phyloP scores from a whole-genome alignment of 441 rosid species.

The Geranium incanum region DNA sequence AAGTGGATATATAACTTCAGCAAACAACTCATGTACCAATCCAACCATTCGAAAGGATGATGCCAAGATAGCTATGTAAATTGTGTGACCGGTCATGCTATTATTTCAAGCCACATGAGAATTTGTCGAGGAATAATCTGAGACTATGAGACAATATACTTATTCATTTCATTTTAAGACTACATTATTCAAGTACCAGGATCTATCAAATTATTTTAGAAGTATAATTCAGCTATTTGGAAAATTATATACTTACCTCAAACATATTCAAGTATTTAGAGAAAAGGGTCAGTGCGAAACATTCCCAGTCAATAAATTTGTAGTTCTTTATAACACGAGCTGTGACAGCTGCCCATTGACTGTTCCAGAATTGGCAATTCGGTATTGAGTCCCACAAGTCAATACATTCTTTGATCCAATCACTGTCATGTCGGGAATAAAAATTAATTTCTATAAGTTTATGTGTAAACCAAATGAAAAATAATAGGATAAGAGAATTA shows the following conservation, averaged over 20 bases:
- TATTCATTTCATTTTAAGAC: neutral
- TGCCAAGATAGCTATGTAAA: slow-evolving; percentile 5
- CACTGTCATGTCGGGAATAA: slow-evolving; percentile 45
- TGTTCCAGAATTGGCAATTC: slow-evolving; percentile 96
- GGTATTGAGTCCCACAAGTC: slow-evolving; percentile 90
- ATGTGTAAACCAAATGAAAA: slow-evolving; percentile 21
- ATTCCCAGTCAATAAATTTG: slow-evolving; percentile 72
- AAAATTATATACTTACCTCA: slow-evolving; percentile 59
- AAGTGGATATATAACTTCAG: neutral
- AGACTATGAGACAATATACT: slow-evolving; percentile 2
- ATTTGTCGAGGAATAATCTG: neutral
- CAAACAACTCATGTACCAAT: neutral
- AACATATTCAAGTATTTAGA: slow-evolving; percentile 86
- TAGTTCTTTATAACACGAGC: slow-evolving; percentile 88
- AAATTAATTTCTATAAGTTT: slow-evolving; percentile 16
- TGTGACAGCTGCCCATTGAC: slow-evolving; percentile 88
- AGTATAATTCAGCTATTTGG: slow-evolving; percentile 1
- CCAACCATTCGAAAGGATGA: neutral
- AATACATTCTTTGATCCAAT: slow-evolving; percentile 64
- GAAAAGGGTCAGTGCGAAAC: slow-evolving; percentile 69
- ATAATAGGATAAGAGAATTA: slow-evolving; percentile 20
- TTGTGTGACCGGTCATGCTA: neutral
- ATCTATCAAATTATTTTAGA: neutral
- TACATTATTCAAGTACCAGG: slow-evolving; percentile 3
- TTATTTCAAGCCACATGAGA: slow-evolving; percentile 1